Percentiles rank a stretch among this genome's conserved stretches.
These are phyloP conservation scores for Cerrena zonata DNA, from an alignment of 1,284 basidiomycete species.

Conservation along the genomic window DNA sequence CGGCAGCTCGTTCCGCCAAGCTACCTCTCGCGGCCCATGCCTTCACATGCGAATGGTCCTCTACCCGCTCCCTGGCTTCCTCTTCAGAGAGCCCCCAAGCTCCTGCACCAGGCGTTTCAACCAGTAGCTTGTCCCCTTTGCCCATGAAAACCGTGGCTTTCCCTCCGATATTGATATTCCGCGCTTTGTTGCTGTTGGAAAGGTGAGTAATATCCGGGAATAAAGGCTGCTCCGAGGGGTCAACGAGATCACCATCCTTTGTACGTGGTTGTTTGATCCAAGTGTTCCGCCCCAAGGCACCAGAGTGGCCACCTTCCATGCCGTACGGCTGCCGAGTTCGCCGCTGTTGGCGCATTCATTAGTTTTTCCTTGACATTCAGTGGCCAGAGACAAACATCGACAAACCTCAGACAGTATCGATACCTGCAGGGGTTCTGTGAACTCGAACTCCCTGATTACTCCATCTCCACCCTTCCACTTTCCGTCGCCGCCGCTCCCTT, in stretches of 20 bases:
- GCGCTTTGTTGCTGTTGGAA: constrained; percentile 25
- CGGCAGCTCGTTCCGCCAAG: constrained; percentile 63
- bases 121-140: constrained; percentile 72
- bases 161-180: constrained; percentile 85
- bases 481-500: constrained; percentile 75
- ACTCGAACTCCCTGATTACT: constrained; percentile 82
- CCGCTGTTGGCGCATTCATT: constrained; percentile 48
- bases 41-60: constrained; percentile 31
- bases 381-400: constrained; percentile 3
- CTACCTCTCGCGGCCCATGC: constrained; percentile 73
- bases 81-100: constrained; percentile 68
- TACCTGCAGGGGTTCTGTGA: constrained; percentile 81
- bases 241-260: constrained; percentile 60
- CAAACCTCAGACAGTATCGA: constrained; percentile 78
- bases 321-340: constrained; percentile 89
- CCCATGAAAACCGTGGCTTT: constrained; percentile 87
- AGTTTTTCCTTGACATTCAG: too few species aligned
- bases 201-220: neutral
- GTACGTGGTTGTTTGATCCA: constrained; percentile 79
- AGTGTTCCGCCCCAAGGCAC: constrained; percentile 74
- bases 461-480: constrained; percentile 83
- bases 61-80: constrained; percentile 24
- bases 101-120: constrained; percentile 91
- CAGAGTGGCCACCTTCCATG: constrained; percentile 78
- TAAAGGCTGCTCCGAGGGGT: constrained; percentile 8